These are phyloP conservation scores for Lichtheimia ornata DNA, from an alignment of 371 early-diverging fungal species.

Conservation along the genomic window DNA sequence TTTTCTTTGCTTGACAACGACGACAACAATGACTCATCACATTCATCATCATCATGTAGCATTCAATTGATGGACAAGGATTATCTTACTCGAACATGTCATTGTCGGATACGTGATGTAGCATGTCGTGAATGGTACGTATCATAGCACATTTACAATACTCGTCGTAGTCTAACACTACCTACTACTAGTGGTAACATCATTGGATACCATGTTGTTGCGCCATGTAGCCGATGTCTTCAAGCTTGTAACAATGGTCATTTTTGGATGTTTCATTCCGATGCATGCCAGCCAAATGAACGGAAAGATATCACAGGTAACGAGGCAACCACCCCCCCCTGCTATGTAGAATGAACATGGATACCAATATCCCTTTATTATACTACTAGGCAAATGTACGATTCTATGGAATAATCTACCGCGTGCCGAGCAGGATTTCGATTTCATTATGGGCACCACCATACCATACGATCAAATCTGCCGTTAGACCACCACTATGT, in stretches of 20 bases:
- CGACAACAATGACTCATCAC: not conserved
- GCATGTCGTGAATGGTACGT: conserved; percentile 91
- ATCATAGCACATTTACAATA: not conserved
- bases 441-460: conserved; percentile 23
- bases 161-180: no score
- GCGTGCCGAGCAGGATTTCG: conserved; percentile 24
- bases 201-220: conserved; percentile 94
- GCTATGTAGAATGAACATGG: not conserved
- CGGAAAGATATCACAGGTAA: conserved; percentile 26
- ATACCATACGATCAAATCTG: conserved; percentile 24
- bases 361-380: not conserved
- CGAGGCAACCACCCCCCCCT: not conserved
- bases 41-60: conserved; percentile 28
- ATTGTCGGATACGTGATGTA: conserved; percentile 91
- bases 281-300: conserved; percentile 62
- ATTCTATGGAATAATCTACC: conserved; percentile 28
- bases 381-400: conserved; percentile 15
- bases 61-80: conserved; percentile 90
- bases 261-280: conserved; percentile 97
- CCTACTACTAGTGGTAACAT: conserved; percentile 84
- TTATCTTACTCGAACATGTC: conserved; percentile 90
- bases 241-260: conserved; percentile 95
- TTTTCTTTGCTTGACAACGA: not conserved
- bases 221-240: conserved; percentile 91
- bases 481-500: conserved; percentile 9